Conservation (phyloP, 2,329 filamentous ascomycete species). For the Cladosporium cucumerinum region DNA sequence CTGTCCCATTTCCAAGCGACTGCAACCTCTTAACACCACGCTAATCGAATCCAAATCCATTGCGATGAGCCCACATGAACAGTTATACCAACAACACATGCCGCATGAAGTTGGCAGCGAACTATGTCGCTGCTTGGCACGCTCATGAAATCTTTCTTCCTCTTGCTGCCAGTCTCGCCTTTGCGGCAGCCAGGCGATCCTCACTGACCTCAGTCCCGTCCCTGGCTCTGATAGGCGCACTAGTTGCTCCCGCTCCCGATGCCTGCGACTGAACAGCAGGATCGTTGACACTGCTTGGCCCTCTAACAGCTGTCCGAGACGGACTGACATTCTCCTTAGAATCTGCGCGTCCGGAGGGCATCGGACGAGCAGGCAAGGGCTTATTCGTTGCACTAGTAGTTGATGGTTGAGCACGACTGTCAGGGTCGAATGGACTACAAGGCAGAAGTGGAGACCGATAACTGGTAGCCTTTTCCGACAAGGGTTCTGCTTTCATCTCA, state of each 20-base stretch:
- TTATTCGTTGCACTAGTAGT: neutral
- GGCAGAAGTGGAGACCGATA: constrained; percentile 7
- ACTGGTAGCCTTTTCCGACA: neutral
- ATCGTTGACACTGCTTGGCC: neutral
- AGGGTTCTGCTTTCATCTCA: neutral
- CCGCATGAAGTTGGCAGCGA: neutral
- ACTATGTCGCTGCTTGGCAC: neutral
- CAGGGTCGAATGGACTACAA: constrained; percentile 9
- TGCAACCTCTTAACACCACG: neutral
- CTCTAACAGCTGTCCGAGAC: neutral
- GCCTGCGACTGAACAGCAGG: neutral
- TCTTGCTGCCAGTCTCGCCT: constrained; percentile 25
- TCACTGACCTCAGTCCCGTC: constrained; percentile 22
- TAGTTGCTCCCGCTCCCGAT: neutral
- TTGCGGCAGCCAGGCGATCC: constrained; percentile 27
- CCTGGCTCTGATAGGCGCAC: neutral
- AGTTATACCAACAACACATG: neutral
- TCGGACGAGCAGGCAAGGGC: neutral
- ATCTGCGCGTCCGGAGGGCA: neutral
- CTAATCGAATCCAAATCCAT: neutral
- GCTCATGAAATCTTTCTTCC: constrained; percentile 25
- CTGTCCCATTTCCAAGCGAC: neutral
- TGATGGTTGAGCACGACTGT: neutral
- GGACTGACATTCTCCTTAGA: constrained; percentile 14
- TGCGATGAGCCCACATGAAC: neutral